Percentiles rank a stretch among this genome's conserved stretches.
These are phyloP conservation scores for Ophiostoma himal-ulmi DNA, from an alignment of 2,329 filamentous ascomycete species.

Conservation along the genomic window DNA sequence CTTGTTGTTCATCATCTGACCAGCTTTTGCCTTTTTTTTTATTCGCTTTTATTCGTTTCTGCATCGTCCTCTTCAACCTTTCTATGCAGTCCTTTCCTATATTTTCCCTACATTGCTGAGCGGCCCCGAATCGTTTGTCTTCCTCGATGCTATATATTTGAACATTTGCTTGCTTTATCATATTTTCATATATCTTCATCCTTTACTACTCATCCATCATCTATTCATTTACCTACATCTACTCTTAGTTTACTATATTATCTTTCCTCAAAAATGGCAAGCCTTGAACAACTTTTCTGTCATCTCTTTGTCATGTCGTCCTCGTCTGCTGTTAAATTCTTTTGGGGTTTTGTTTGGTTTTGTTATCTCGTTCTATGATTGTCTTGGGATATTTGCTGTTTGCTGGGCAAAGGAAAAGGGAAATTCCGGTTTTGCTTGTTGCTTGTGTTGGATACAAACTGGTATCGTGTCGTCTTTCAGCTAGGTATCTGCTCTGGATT, in stretches of 20 bases:
- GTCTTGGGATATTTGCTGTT: neutral
- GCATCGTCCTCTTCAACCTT: neutral
- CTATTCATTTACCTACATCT: neutral
- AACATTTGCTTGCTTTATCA: neutral
- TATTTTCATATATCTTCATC: neutral
- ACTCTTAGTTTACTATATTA: no score
- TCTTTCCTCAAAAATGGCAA: no score
- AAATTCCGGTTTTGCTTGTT: neutral
- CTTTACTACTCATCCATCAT: neutral
- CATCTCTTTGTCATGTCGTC: neutral
- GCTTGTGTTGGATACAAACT: no score
- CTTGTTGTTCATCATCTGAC: conserved; percentile 60
- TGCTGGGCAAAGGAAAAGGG: neutral
- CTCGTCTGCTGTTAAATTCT: neutral
- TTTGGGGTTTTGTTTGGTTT: neutral
- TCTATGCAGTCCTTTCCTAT: neutral
- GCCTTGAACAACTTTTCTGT: no score
- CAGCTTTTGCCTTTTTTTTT: neutral
- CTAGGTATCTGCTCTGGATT: no score
- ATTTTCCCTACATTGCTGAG: neutral
- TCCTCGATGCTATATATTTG: neutral
- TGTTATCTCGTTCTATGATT: no score
- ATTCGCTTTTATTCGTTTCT: neutral
- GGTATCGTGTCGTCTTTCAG: no score
- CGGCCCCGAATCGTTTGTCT: neutral